Percentiles rank a stretch among this genome's conserved stretches.
These are phyloP conservation scores for Solanum appendiculatum DNA, from an alignment of 257 asterid species.

Conservation along the genomic window DNA sequence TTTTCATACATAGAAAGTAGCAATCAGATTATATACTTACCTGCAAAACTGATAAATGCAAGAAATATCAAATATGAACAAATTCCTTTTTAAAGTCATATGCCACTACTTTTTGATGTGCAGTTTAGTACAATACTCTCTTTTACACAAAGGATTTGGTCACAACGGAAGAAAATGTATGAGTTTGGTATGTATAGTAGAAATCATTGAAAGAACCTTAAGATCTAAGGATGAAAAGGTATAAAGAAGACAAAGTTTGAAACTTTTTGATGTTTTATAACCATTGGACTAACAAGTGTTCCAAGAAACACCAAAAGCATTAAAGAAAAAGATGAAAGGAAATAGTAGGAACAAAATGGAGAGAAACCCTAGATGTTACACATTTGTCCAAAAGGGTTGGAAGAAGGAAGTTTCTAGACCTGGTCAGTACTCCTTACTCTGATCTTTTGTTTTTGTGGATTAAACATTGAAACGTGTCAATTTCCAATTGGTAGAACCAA, in stretches of 20 bases:
- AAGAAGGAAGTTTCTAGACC: slow-evolving; percentile 25
- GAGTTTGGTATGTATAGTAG: not conserved
- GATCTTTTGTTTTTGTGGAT: not conserved
- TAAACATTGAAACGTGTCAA: slow-evolving; percentile 40
- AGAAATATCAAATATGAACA: slow-evolving; percentile 2
- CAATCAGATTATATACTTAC: not conserved
- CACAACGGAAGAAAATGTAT: not conserved
- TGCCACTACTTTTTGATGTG: not conserved
- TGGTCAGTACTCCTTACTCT: slow-evolving; percentile 16
- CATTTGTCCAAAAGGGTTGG: slow-evolving; percentile 42
- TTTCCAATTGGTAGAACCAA: slow-evolving; percentile 23
- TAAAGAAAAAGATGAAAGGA: not conserved
- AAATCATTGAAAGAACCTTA: slow-evolving; percentile 10
- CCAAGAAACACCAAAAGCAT: slow-evolving; percentile 5
- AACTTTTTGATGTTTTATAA: slow-evolving; percentile 4
- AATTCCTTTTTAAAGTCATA: not conserved
- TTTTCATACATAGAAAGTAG: not conserved
- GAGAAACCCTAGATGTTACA: slow-evolving; percentile 82
- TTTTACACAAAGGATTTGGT: not conserved
- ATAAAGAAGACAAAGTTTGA: slow-evolving; percentile 19
- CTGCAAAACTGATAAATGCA: not conserved
- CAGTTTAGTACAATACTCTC: not conserved
- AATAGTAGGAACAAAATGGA: slow-evolving; percentile 19
- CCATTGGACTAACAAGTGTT: slow-evolving; percentile 11
- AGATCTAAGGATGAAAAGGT: slow-evolving; percentile 36